Conservation (phyloP, 2,329 filamentous ascomycete genomes). For the Herpotrichia juniperi region DNA sequence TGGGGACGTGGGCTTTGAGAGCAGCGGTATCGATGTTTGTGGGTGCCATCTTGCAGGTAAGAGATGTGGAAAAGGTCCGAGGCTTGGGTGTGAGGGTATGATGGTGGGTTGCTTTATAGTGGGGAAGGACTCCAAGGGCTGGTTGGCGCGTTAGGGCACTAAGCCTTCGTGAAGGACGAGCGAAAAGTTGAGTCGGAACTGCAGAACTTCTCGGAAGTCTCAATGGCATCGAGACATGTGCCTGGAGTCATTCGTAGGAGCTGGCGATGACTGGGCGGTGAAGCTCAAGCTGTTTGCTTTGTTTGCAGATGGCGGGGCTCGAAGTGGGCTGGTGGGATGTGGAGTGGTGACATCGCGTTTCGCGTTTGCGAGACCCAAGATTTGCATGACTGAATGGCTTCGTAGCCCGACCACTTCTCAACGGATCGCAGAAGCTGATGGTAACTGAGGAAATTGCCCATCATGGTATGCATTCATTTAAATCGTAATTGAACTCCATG, state of each 20-base stretch:
- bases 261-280: slow-evolving; percentile 31
- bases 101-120: background rate
- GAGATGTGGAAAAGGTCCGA: slow-evolving; percentile 12
- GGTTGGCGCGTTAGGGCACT: slow-evolving; percentile 5
- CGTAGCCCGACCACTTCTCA: background rate
- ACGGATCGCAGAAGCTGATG: background rate
- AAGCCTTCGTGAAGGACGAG: background rate
- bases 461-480: slow-evolving; percentile 15
- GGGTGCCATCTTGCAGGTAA: slow-evolving; percentile 34
- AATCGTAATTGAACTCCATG: background rate
- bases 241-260: slow-evolving; percentile 41
- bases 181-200: background rate
- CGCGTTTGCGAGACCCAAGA: slow-evolving; percentile 19
- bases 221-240: slow-evolving; percentile 33
- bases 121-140: slow-evolving; percentile 9
- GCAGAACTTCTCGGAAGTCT: slow-evolving; percentile 19
- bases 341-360: slow-evolving; percentile 21
- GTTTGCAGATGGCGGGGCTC: slow-evolving; percentile 34
- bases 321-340: slow-evolving; percentile 20
- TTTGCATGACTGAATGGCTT: slow-evolving; percentile 7
- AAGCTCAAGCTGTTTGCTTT: slow-evolving; percentile 23
- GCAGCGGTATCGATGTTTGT: slow-evolving; percentile 24
- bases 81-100: background rate
- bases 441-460: background rate
- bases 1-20: slow-evolving; percentile 51